These are phyloP conservation scores for Calocybe cyanea DNA, from an alignment of 768 basidiomycete genomes.

Conservation along the genomic window DNA sequence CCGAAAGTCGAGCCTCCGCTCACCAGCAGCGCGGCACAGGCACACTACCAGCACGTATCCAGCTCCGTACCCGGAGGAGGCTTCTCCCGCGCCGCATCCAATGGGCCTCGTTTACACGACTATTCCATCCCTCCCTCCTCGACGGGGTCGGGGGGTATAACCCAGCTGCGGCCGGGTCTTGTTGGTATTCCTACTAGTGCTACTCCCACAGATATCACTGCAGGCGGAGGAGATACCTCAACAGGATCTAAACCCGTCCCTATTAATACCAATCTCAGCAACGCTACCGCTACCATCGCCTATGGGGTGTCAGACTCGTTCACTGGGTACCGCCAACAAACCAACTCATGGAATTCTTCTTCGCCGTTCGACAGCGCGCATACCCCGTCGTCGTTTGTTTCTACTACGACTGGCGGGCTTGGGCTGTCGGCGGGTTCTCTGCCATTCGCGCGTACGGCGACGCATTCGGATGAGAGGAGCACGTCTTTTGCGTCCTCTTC, in stretches of 20 bases:
- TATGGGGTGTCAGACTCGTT: conserved; percentile 26
- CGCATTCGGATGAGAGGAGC: no score
- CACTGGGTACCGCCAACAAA: conserved; percentile 29
- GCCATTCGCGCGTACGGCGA: no score
- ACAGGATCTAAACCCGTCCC: conserved; percentile 33
- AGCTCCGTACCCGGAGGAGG: conserved; percentile 46
- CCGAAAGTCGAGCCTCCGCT: conserved; percentile 41
- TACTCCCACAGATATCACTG: no score
- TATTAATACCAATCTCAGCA: conserved; percentile 19
- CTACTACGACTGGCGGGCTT: no score
- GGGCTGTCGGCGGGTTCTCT: no score
- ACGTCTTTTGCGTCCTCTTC: no score
- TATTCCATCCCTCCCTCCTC: conserved; percentile 46
- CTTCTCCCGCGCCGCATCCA: conserved; percentile 25
- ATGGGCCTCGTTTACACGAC: conserved; percentile 64
- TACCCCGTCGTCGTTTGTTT: conserved; percentile 21
- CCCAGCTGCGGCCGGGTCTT: conserved; percentile 60
- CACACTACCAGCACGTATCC: conserved; percentile 29
- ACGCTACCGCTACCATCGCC: conserved; percentile 13
- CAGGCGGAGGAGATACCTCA: background rate
- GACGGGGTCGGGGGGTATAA: conserved; percentile 36
- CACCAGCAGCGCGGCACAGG: conserved; percentile 16
- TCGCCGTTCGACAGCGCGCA: conserved; percentile 14
- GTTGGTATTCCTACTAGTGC: conserved; percentile 30
- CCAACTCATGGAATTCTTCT: no score